phyloP scores from a whole-genome alignment of 768 basidiomycete species.

The Mycena maculata region DNA sequence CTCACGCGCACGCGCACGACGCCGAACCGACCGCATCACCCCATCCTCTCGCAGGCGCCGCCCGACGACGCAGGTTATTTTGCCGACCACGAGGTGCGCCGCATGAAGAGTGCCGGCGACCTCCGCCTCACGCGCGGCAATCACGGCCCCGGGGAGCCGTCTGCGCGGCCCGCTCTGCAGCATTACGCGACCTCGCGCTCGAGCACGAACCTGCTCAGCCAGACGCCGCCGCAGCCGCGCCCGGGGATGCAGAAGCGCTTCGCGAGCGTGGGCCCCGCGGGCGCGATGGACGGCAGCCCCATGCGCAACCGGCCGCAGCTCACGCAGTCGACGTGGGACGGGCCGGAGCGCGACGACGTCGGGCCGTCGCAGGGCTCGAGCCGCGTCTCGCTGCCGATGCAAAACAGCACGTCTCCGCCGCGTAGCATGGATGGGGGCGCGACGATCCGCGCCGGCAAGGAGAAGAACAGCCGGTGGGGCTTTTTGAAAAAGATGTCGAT shows the following conservation, averaged over 20 bases:
- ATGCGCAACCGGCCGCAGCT: conserved; percentile 55
- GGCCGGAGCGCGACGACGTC: conserved; percentile 29
- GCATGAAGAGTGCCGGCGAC: conserved; percentile 91
- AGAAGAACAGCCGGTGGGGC: conserved; percentile 88
- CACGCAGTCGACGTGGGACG: conserved; percentile 65
- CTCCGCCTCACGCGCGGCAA: too few species aligned
- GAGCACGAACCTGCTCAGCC: conserved; percentile 71
- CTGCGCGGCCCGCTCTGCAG: conserved; percentile 55
- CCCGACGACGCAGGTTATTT: conserved; percentile 56
- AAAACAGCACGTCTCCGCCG: conserved; percentile 27
- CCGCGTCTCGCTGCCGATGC: background rate
- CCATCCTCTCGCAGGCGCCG: conserved; percentile 53
- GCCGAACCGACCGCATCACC: conserved; percentile 62
- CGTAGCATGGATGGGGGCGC: conserved; percentile 7
- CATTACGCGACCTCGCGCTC: conserved; percentile 73
- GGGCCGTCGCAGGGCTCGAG: background rate
- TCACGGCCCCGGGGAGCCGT: conserved; percentile 43
- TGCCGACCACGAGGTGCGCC: conserved; percentile 73
- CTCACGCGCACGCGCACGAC: conserved; percentile 80
- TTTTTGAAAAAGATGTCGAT: conserved; percentile 99
- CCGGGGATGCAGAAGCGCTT: conserved; percentile 64
- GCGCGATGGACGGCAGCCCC: conserved; percentile 48
- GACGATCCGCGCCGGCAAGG: conserved; percentile 50
- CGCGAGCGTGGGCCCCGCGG: conserved; percentile 75
- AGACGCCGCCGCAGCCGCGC: conserved; percentile 46